phyloP scores from a whole-genome alignment of 1,284 basidiomycete genomes.

The Fistulina hepatica region DNA sequence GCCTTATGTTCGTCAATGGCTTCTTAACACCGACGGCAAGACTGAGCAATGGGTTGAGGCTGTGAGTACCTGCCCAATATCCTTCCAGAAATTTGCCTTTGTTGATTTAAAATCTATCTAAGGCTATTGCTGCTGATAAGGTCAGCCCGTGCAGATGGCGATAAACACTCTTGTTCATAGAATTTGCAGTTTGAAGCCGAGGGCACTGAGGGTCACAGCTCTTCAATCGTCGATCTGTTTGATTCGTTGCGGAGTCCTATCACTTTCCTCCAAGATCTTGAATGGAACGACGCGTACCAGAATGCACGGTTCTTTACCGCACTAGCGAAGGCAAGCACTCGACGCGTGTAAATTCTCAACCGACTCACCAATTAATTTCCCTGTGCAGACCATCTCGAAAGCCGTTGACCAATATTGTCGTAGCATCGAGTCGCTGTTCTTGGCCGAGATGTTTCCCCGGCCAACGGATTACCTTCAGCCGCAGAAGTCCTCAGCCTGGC shows the following conservation, averaged over 20 bases:
- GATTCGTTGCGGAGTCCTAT: conserved; percentile 89
- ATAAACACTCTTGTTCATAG: background rate
- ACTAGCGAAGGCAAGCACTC: conserved; percentile 60
- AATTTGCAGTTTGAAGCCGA: conserved; percentile 73
- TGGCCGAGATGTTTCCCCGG: conserved; percentile 89
- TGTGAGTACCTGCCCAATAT: conserved; percentile 41
- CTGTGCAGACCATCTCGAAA: conserved; percentile 75
- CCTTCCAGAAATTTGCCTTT: conserved; percentile 1
- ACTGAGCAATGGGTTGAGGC: conserved; percentile 92
- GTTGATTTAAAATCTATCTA: conserved; percentile 8
- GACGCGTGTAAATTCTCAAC: background rate
- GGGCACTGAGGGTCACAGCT: conserved; percentile 78
- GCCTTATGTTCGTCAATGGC: conserved; percentile 83
- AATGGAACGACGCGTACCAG: conserved; percentile 89
- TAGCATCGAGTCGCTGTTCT: conserved; percentile 81
- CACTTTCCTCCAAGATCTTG: conserved; percentile 76
- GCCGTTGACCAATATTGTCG: conserved; percentile 89
- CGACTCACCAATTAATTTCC: background rate
- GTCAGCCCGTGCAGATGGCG: conserved; percentile 31
- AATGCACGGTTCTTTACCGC: conserved; percentile 85
- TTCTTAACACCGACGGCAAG: conserved; percentile 82
- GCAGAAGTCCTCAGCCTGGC: conserved; percentile 86
- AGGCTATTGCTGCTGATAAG: conserved; percentile 84
- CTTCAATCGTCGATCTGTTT: conserved; percentile 93
- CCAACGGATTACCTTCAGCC: conserved; percentile 64